These are phyloP conservation scores for Cunninghamia lanceolata DNA, from an alignment of 75 land plant species.

Conservation along the genomic window DNA sequence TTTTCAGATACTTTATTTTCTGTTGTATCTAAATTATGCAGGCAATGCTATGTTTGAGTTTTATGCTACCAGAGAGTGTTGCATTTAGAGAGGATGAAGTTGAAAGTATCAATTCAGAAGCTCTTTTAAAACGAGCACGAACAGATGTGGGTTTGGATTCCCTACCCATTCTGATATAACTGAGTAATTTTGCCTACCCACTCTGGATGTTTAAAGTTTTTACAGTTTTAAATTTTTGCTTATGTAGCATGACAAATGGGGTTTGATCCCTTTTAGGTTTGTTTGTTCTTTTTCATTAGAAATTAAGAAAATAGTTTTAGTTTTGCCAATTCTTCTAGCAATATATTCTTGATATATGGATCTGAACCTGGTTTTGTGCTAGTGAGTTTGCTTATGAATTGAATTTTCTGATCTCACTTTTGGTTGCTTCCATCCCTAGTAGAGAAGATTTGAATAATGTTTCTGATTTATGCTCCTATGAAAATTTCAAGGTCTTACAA, in stretches of 20 bases:
- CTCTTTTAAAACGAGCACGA: not conserved
- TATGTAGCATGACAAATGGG: not conserved
- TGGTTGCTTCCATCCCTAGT: not conserved
- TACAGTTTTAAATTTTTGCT: not conserved
- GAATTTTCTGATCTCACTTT: not conserved
- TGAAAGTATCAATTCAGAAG: not conserved
- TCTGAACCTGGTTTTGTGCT: not conserved
- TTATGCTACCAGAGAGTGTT: slow-evolving; percentile 41
- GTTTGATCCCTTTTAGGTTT: not conserved
- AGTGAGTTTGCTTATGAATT: too few relatives aligned
- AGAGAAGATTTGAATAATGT: not conserved
- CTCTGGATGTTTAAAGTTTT: not conserved
- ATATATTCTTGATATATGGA: not conserved
- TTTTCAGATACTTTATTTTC: not conserved
- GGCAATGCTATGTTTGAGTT: slow-evolving; percentile 72
- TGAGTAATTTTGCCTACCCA: slow-evolving; percentile 4
- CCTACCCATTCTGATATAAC: not conserved
- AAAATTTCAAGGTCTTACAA: not conserved
- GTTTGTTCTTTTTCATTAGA: not conserved
- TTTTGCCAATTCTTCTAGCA: not conserved
- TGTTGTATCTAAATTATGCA: slow-evolving; percentile 18
- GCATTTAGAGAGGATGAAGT: not conserved
- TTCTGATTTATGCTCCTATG: not conserved
- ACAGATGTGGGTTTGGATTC: not conserved
- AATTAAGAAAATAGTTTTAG: not conserved